Percentiles rank a stretch among this genome's conserved stretches.
Conservation (phyloP, 805 yeast genomes). For the Kuraishia floccosa region DNA sequence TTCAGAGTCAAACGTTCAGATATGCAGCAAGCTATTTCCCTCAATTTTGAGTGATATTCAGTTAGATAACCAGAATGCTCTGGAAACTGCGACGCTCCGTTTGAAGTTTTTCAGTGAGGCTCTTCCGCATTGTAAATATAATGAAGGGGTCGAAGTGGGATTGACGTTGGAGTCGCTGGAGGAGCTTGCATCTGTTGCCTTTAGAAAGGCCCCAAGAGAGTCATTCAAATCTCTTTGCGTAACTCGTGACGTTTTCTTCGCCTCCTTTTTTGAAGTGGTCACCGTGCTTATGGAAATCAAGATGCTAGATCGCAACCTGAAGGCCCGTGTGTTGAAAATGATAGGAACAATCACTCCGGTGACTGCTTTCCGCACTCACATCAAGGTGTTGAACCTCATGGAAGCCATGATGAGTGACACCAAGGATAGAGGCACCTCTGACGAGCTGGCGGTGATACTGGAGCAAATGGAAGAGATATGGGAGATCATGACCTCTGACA, state of each 20-base stretch:
- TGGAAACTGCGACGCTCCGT: slow-evolving; percentile 11
- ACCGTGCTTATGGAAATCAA: background rate
- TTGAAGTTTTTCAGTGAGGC: slow-evolving; percentile 13
- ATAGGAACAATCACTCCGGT: too few relatives aligned
- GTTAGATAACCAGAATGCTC: slow-evolving; percentile 8
- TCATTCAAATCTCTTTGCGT: slow-evolving; percentile 26
- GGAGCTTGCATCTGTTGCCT: slow-evolving; percentile 8
- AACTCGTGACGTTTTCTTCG: slow-evolving; percentile 25
- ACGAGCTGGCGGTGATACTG: slow-evolving; percentile 6
- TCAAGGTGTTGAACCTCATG: too few relatives aligned
- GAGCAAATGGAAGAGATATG: slow-evolving; percentile 37
- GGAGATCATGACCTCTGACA: slow-evolving; percentile 42
- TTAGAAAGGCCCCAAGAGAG: slow-evolving; percentile 9
- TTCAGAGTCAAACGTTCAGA: slow-evolving; percentile 10
- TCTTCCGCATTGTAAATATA: slow-evolving; percentile 12
- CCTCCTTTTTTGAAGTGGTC: slow-evolving; percentile 13
- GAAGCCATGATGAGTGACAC: too few relatives aligned
- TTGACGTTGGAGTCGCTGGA: slow-evolving; percentile 11
- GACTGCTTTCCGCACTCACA: too few relatives aligned
- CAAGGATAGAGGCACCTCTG: background rate
- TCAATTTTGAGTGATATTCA: slow-evolving; percentile 7
- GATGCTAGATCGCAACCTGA: too few relatives aligned
- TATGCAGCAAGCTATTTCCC: slow-evolving; percentile 10
- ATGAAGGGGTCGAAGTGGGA: slow-evolving; percentile 8
- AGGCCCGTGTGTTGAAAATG: too few relatives aligned